Conservation (phyloP, 2,329 filamentous ascomycete genomes). For the Ascochyta pisi region DNA sequence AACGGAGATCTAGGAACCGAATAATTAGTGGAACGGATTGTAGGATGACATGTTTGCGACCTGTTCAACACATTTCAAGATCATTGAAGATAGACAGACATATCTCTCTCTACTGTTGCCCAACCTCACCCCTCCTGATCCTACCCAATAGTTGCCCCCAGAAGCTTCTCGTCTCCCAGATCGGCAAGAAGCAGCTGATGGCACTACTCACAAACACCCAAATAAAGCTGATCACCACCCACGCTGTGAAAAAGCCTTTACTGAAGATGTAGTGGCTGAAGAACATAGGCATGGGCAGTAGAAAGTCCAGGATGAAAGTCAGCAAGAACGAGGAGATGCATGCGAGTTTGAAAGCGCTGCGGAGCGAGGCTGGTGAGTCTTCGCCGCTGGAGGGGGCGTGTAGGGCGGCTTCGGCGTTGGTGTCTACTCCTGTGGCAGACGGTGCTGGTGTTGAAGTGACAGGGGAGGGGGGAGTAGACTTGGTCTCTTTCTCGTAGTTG, state of each 20-base stretch:
- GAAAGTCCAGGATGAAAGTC: constrained; percentile 51
- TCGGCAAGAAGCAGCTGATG: constrained; percentile 52
- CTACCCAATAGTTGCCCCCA: constrained; percentile 7
- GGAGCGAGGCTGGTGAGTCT: constrained; percentile 42
- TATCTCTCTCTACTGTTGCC: neutral
- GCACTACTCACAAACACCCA: constrained; percentile 53
- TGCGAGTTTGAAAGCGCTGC: constrained; percentile 48
- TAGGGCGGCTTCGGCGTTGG: neutral
- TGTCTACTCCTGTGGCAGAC: neutral
- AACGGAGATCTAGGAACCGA: too few relatives aligned
- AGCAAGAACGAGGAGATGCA: constrained; percentile 47
- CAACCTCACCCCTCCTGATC: neutral
- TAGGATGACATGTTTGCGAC: too few relatives aligned
- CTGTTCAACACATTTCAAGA: too few relatives aligned
- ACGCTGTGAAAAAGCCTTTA: constrained; percentile 51
- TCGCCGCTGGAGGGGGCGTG: constrained; percentile 21
- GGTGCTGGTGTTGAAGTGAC: neutral
- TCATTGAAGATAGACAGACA: too few relatives aligned
- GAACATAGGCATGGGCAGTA: constrained; percentile 53
- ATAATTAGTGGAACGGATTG: too few relatives aligned
- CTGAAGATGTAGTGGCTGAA: constrained; percentile 52
- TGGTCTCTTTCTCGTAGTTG: constrained; percentile 6
- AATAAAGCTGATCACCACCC: constrained; percentile 52
- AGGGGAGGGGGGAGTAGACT: neutral
- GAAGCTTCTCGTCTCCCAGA: constrained; percentile 49